These are phyloP conservation scores for Lactarius hengduanensis DNA, from an alignment of 768 basidiomycete genomes.

Conservation along the genomic window DNA sequence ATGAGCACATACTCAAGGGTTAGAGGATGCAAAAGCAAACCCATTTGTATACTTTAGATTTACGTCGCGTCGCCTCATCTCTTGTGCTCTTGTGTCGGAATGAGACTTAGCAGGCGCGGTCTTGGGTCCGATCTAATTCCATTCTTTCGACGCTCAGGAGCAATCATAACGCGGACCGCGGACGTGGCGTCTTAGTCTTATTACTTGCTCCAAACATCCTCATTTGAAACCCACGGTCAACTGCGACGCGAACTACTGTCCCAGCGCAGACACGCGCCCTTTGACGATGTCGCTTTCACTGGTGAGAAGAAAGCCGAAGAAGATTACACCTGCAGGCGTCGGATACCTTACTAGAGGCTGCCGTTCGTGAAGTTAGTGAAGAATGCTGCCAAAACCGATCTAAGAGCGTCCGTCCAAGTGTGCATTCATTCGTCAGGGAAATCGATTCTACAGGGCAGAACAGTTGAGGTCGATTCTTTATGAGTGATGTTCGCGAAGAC, in stretches of 20 bases:
- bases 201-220: neutral
- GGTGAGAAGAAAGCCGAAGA: constrained; percentile 3
- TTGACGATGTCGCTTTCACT: constrained; percentile 13
- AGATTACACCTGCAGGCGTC: neutral
- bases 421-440: neutral
- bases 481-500: constrained; percentile 13
- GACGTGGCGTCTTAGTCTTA: neutral
- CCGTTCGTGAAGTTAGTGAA: constrained; percentile 17
- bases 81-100: neutral
- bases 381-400: constrained; percentile 10
- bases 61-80: neutral
- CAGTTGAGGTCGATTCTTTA: constrained; percentile 10
- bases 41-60: constrained; percentile 1
- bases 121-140: neutral
- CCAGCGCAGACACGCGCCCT: constrained; percentile 12
- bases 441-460: neutral
- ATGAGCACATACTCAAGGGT: constrained; percentile 23
- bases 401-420: constrained; percentile 13
- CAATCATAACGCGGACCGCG: neutral
- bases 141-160: constrained; percentile 3
- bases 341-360: constrained; percentile 5
- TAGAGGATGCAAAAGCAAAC: constrained; percentile 16
- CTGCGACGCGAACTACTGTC: constrained; percentile 21
- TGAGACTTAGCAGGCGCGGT: neutral
- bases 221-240: constrained; percentile 7